Evolutionary conservation across 495 filamentous ascomycete species (phyloP), one percentile per base, ranked within the genome.

Genomic region (Lophium mytilinum): DNA sequence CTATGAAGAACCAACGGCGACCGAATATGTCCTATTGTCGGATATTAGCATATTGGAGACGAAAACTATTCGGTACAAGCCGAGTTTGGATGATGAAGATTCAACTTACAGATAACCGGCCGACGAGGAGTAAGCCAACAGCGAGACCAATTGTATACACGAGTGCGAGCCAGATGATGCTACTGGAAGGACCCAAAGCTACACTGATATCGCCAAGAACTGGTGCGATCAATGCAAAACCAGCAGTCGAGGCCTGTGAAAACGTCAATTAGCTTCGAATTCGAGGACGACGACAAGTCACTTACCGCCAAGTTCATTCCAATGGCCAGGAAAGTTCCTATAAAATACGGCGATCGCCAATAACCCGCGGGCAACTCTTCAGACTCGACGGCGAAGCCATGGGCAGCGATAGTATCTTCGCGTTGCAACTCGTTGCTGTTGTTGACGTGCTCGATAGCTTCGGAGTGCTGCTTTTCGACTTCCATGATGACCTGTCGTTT

Each of bases 1-100:
- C 39, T 14, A 72, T 67, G 36, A 69, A 50, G 50, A 69, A 61
- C 45, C 53, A 66, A 33, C 67, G 58, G 17, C 70, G 69, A n/a
- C 70, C 70, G 40, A 71, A 72, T 36, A 72, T 71, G 37, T 72
- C 70, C 24, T 30, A 30, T 30, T 30, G 24, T 30, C 6, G 24
- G 6, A 6, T 30, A 30, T 30, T 6, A 30, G 24, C 24, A 30
- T 30, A 30, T 30, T 6, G 24, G 2, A 30, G 2, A 30, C 24
- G 24, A 30, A 30, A 30, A 6, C 24, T 30, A 30, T 30, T 30
- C 24, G 6, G 24, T 6, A 6, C 24, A 30, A 30, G 2, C 24
- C 6, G 6, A 30, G 24, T 3, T 30, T 6, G 24, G 24, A 30
- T 6, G 24, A 6, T 6, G 24, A 30, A 6, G 24, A 6, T 3